Evolutionary conservation across 1,284 basidiomycete genomes (phyloP), one percentile per base, ranked within the genome.

Genomic region (Xanthoconium separans): DNA sequence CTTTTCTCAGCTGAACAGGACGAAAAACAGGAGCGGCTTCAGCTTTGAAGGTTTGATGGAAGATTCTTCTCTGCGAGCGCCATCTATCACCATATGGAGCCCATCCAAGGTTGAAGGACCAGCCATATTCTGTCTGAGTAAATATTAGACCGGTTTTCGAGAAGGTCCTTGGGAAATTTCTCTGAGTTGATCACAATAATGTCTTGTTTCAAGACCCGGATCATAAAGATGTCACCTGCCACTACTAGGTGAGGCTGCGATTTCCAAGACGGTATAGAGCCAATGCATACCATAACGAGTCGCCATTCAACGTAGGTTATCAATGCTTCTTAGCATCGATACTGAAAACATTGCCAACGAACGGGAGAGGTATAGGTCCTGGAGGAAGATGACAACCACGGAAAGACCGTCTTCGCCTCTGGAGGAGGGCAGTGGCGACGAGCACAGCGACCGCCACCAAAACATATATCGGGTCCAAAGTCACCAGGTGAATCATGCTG

Each of bases 71-170:
- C 16, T 65, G 55, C 7, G 44, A 50, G 11, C 68, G 65, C 65
- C 68, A 67, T 10, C 20, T 16, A 33, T 62, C 54, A 4, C 61
- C 58, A 13, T 67, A 69, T 24, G 27, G 48, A 41, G 48, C 33
- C 44, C 53, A 65, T 6, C 18, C 54, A 31, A 70, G 53, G 34
- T 54, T 62, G 51, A 68, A 69, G 18, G 51, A 51, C 47, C 55
- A 62, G 31, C 65, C 65, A 47, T 49, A 69, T 15, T 68, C 65
- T 65, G 22, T 68, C 65, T 6, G 65, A 68, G 42, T 70, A 66
- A 44, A 63, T 53, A 27, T 40, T 39, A 5, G 65, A 67, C 12
- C 68, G 52, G 13, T 49, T 55, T 2, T 67, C 65, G 7, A 66
- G 30, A 9, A 66, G 66, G 1, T 68, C 64, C 34, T 61, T 55